phyloP scores from a whole-genome alignment of 169 alveolate species.

The Cryptosporidium bovis region DNA sequence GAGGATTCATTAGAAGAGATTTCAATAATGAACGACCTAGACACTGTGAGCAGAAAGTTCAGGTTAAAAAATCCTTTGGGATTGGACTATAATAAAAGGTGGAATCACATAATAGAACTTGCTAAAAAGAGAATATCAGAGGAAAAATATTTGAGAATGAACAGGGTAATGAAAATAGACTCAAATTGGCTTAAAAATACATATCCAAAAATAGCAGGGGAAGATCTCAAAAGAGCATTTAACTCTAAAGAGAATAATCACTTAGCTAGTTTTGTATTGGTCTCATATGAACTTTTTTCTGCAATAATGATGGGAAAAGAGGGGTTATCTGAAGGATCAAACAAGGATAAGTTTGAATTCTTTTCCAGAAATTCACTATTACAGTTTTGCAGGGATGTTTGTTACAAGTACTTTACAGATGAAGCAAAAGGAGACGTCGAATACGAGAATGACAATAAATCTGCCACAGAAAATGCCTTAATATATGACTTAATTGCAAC shows the following conservation, averaged over 20 bases:
- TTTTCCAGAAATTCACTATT: constrained; percentile 18
- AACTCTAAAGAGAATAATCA: constrained; percentile 64
- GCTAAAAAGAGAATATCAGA: constrained; percentile 52
- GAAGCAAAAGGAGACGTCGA: constrained; percentile 71
- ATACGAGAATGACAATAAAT: constrained; percentile 28
- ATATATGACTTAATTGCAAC: constrained; percentile 58
- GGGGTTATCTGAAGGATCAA: constrained; percentile 15
- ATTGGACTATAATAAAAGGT: constrained; percentile 34
- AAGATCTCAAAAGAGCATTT: constrained; percentile 53
- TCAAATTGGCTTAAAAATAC: constrained; percentile 30
- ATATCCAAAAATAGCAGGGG: constrained; percentile 52
- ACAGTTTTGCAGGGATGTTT: constrained; percentile 71
- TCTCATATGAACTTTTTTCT: constrained; percentile 58
- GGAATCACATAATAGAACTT: constrained; percentile 61
- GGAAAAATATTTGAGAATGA: constrained; percentile 53
- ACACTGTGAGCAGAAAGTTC: constrained; percentile 25
- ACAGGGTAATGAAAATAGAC: constrained; percentile 51
- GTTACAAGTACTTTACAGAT: constrained; percentile 69
- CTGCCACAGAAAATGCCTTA: constrained; percentile 40
- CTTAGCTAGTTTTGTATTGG: constrained; percentile 53
- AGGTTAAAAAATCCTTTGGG: constrained; percentile 60
- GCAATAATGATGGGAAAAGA: constrained; percentile 68
- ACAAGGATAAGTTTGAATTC: constrained; percentile 40
- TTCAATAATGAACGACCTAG: constrained; percentile 41
- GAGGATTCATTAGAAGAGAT: constrained; percentile 41